These are phyloP conservation scores for Adiantum capillusveneris DNA, from an alignment of 75 land plant species.

Conservation along the genomic window DNA sequence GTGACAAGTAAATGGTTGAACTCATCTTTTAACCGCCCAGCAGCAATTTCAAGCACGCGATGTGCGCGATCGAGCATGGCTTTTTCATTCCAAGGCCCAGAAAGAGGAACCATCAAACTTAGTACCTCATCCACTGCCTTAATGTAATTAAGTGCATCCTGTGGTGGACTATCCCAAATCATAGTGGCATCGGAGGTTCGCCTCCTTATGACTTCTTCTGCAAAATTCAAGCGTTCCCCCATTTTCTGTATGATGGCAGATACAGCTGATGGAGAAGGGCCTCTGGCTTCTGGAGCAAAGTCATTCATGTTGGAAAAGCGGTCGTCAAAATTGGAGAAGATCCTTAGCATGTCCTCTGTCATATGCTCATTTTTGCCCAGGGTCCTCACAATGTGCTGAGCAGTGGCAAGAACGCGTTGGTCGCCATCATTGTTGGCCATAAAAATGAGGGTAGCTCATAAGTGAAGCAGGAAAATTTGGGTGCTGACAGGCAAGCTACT, in stretches of 20 bases:
- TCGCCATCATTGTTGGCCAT: constrained; percentile 6
- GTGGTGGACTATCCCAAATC: constrained; percentile 49
- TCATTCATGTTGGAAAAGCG: constrained; percentile 14
- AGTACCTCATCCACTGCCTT: constrained; percentile 62
- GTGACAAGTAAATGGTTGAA: constrained; percentile 44
- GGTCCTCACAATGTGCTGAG: constrained; percentile 26
- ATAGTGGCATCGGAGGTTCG: constrained; percentile 24
- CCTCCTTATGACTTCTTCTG: constrained; percentile 35
- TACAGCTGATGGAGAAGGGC: neutral
- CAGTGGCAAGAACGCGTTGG: constrained; percentile 24
- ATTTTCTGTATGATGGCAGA: constrained; percentile 10
- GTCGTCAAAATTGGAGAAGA: constrained; percentile 27
- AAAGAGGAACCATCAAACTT: constrained; percentile 14
- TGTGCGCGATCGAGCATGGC: constrained; percentile 51
- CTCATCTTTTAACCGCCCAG: constrained; percentile 64
- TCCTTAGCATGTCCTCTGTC: constrained; percentile 19
- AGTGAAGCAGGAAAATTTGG: too few relatives aligned
- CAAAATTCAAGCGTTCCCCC: constrained; percentile 19
- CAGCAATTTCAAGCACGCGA: constrained; percentile 38
- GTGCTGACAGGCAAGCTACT: too few relatives aligned
- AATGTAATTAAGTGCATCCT: constrained; percentile 36
- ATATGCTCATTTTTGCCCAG: constrained; percentile 12
- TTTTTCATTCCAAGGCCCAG: constrained; percentile 16
- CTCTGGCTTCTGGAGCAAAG: neutral
- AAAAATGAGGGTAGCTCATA: too few relatives aligned